Base-by-base conservation (phyloP, 2,329 filamentous ascomycete species). In the Xylariaceae sp. region DNA sequence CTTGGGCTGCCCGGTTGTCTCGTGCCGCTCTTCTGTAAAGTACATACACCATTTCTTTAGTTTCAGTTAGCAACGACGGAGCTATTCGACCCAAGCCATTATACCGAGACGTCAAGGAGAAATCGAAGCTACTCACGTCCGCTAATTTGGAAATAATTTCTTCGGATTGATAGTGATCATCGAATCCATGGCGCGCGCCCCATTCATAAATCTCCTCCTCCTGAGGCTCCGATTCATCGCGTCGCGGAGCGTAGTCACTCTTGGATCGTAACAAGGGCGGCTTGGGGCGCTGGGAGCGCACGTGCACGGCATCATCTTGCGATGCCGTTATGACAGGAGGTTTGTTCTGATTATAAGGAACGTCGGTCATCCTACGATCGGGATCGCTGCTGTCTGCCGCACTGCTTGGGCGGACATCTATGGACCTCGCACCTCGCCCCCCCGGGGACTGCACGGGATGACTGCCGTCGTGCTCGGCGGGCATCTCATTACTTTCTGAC, bases 31-130 rank as follows among this genome's bases (percentile, higher is more conserved):
- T 72, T 99, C 94, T 59, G 92, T 96, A 72, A 89, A 99, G 74
- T 99, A 99, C 92, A 97, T 97, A 76, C 96, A 97, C 84, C 95
- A 99, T 62, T 90, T 95, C 88, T 96, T 71, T 51, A 56, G 30
- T 29, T n/a, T 53, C 54, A 56, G 56, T 61, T 49, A 66, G 61
- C 37, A 12, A 18, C 15, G 39, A 26, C 18, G 16, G 21, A 47
- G 29, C n/a, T 15, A 22, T 47, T 18, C 7, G 18, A n/a, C 18
- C 10, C n/a, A 47, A 43, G 26, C 40, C 15, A n/a, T 26, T 41
- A 16, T 34, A 12, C n/a, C 16, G 15, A 18, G 12, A 18, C 2
- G n/a, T 34, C 21, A 8, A 18, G 34, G 8, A 37, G 26, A 26
- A 16, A 37, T 13, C 4, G 15, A 46, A 21, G 15, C n/a, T 61